Conservation (phyloP, 192 early-diverging fungal genomes). For the Rhizoclosmatium globosum region DNA sequence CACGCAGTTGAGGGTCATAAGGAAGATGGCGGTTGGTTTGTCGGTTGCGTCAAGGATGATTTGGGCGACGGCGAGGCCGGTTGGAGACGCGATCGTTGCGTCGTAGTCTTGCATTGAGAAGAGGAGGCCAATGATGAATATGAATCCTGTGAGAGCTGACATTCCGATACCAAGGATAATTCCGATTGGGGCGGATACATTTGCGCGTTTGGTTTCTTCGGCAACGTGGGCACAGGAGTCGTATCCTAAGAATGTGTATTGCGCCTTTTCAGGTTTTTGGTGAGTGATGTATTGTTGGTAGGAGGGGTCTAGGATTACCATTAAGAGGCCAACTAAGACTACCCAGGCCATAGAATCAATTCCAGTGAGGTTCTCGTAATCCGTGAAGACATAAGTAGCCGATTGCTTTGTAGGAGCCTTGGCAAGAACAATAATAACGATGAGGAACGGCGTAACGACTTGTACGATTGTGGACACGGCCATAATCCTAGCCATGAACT, state of each 20-base stretch:
- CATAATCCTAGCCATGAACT: conserved; percentile 40
- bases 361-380: conserved; percentile 43
- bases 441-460: conserved; percentile 42
- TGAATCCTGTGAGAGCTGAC: conserved; percentile 35
- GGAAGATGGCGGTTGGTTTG: conserved; percentile 1
- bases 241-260: conserved; percentile 42
- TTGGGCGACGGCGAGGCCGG: conserved; percentile 25
- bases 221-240: conserved; percentile 50
- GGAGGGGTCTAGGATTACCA: conserved; percentile 23
- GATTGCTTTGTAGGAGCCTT: conserved; percentile 39
- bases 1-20: conserved; percentile 37
- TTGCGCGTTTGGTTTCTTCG: conserved; percentile 50
- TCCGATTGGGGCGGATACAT: conserved; percentile 39
- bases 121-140: conserved; percentile 40
- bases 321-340: conserved; percentile 46
- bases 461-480: conserved; percentile 37
- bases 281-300: conserved; percentile 4
- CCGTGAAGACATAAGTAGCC: conserved; percentile 40
- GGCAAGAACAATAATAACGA: conserved; percentile 42
- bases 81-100: not conserved
- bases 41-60: conserved; percentile 36
- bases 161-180: conserved; percentile 39
- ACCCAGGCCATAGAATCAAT: conserved; percentile 35
- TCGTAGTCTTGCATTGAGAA: conserved; percentile 34
- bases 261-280: conserved; percentile 4